Base-by-base conservation (phyloP, 208 protist genomes). In the Tritrichomonas musculus region DNA sequence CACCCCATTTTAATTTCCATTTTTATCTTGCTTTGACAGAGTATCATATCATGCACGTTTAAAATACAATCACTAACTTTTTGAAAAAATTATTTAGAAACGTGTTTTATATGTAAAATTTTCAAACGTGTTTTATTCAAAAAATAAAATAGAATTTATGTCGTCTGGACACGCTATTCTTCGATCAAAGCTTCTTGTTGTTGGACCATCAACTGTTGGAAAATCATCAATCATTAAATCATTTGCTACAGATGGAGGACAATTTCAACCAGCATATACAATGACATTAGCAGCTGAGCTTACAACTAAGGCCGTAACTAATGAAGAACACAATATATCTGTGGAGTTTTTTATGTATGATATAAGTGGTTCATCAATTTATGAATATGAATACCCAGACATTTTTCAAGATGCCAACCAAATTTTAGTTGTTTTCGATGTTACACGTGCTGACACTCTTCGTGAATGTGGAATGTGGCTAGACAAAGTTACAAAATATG, bases 311-410 rank as follows among this genome's bases (percentile, higher is more conserved):
- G n/a, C 41, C 33, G 41, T 82, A 14, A 36, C 41, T n/a, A 82
- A 82, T 53, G 73, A 82, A 53, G 73, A 82, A 50, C 73, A 82
- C 41, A 82, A 82, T 44, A 82, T 41, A 82, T 50, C 73, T 44
- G 73, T 82, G 14, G 73, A 82, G 30, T 82, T 82, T 44, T 82
- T 82, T 41, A 82, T 82, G 73, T 82, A 82, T 44, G 73, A 82
- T 30, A 82, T 82, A 3, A 82, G 73, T 30, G 73, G 73, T n/a
- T 82, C 73, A 47, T 50, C 73, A 30, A 82, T 82, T 44, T 82
- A 82, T 44, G 73, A 82, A 44, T 82, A 82, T 30, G 73, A 82
- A 82, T 82, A 82, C 50, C 73, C 73, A 50, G 73, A 82, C 25
- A 41, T 82, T 82, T 82, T 82, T 30, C 73, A 41, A 47, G 73